Evolutionary conservation across 352 stramenopile genomes (phyloP).

Genomic region (Phytophthora tubulina): DNA sequence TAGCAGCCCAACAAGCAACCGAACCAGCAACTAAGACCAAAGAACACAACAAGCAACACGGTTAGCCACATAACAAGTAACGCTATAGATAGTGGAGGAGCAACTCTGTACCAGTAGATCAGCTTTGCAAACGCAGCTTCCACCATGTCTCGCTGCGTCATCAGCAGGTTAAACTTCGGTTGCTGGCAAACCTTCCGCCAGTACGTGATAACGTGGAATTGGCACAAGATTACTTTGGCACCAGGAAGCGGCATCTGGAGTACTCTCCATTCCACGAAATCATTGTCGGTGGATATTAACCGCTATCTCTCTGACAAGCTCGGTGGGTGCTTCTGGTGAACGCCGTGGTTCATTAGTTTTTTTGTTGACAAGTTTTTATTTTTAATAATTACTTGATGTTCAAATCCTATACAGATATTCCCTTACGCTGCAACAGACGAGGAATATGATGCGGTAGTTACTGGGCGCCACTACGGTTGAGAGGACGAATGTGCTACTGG

Average conservation of each 20-base stretch:
- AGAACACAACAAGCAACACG: not conserved
- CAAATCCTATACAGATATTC: slow-evolving; percentile 5
- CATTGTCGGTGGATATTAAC: slow-evolving; percentile 27
- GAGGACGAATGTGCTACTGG: not conserved
- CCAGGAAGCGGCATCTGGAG: slow-evolving; percentile 3
- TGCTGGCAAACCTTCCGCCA: slow-evolving; percentile 8
- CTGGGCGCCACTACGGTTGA: not conserved
- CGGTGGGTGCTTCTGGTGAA: slow-evolving; percentile 6
- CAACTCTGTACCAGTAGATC: not conserved
- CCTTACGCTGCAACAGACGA: slow-evolving; percentile 15
- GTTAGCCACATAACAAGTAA: not conserved
- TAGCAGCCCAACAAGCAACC: no score
- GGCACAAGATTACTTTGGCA: slow-evolving; percentile 13
- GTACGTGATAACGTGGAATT: slow-evolving; percentile 15
- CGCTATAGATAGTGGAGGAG: not conserved
- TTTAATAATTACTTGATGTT: not conserved
- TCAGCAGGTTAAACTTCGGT: slow-evolving; percentile 20
- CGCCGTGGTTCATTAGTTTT: not conserved
- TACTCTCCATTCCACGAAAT: slow-evolving; percentile 23
- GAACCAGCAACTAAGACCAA: not conserved
- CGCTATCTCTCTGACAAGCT: slow-evolving; percentile 11
- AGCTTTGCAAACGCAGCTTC: not conserved
- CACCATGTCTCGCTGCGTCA: slow-evolving; percentile 18
- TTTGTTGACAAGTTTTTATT: not conserved
- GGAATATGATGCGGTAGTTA: slow-evolving; percentile 13